Evolutionary conservation across 192 early-diverging fungal genomes (phyloP).

Genomic region (Entomortierella lignicola): DNA sequence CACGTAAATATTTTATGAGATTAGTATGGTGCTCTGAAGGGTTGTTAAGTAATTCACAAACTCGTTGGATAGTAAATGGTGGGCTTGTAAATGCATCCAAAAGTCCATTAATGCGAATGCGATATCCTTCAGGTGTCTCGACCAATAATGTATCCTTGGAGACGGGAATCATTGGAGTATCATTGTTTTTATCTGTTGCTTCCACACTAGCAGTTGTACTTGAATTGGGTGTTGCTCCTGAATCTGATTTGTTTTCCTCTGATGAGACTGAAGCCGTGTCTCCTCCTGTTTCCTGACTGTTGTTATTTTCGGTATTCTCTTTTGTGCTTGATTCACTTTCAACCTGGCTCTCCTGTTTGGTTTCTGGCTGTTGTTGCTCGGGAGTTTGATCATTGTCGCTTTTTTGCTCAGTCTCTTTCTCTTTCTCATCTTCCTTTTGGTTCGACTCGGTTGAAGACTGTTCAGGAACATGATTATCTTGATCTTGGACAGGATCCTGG

Average conservation of each 20-base stretch:
- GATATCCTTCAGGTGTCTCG: slow-evolving; percentile 51
- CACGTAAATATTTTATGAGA: slow-evolving; percentile 56
- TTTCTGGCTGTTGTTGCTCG: not conserved
- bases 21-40: slow-evolving; percentile 53
- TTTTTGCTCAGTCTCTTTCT: not conserved
- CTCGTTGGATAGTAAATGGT: slow-evolving; percentile 58
- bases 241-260: not conserved
- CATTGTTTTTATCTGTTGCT: not conserved
- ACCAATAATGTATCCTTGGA: slow-evolving; percentile 45
- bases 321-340: not conserved
- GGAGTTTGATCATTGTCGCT: not conserved
- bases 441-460: not conserved
- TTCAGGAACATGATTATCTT: slow-evolving; percentile 21
- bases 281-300: too few relatives aligned
- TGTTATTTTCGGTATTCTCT: not conserved
- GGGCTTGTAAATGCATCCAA: slow-evolving; percentile 46
- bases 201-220: not conserved
- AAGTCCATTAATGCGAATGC: slow-evolving; percentile 35
- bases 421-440: not conserved
- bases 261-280: too few relatives aligned
- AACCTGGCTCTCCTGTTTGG: not conserved
- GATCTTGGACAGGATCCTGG: not conserved
- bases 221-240: not conserved
- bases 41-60: slow-evolving; percentile 51
- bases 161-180: slow-evolving; percentile 20